Conservation (phyloP, 2,329 filamentous ascomycete genomes). For the Zymoseptoria ardabiliae region DNA sequence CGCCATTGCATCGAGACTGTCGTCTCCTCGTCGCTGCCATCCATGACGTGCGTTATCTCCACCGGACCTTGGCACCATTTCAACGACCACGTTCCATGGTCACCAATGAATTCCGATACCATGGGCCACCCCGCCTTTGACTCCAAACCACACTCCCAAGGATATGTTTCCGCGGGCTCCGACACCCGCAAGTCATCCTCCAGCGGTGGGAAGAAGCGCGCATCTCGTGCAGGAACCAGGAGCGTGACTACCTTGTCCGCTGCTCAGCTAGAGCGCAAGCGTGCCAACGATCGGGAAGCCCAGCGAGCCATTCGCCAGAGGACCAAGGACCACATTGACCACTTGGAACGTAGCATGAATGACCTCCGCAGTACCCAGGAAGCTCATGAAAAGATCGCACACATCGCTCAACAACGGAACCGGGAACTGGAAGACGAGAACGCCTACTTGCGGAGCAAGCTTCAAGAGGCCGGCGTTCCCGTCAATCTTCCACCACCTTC, state of each 20-base stretch:
- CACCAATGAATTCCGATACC: constrained; percentile 25
- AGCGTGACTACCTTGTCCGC: constrained; percentile 51
- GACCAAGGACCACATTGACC: constrained; percentile 53
- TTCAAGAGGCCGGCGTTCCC: constrained; percentile 38
- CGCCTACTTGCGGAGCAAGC: constrained; percentile 43
- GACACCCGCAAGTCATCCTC: constrained; percentile 22
- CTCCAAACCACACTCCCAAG: constrained; percentile 18
- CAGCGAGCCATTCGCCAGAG: constrained; percentile 53
- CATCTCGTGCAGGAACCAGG: constrained; percentile 49
- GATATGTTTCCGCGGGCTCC: constrained; percentile 25
- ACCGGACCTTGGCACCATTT: constrained; percentile 25
- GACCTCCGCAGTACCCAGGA: constrained; percentile 46
- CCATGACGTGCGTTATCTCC: constrained; percentile 28
- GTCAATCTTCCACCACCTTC: constrained; percentile 10
- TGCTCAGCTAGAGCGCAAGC: constrained; percentile 52
- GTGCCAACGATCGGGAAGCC: constrained; percentile 54
- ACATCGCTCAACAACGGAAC: constrained; percentile 47
- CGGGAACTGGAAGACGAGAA: constrained; percentile 50
- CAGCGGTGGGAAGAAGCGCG: constrained; percentile 38
- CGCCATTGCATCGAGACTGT: not conserved
- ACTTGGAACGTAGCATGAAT: constrained; percentile 47
- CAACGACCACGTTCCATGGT: constrained; percentile 24
- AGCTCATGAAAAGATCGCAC: constrained; percentile 38
- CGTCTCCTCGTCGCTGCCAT: not conserved
- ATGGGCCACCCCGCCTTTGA: constrained; percentile 17